These are phyloP conservation scores for Saitozyma sp. DNA, from an alignment of 768 basidiomycete genomes.

Conservation along the genomic window DNA sequence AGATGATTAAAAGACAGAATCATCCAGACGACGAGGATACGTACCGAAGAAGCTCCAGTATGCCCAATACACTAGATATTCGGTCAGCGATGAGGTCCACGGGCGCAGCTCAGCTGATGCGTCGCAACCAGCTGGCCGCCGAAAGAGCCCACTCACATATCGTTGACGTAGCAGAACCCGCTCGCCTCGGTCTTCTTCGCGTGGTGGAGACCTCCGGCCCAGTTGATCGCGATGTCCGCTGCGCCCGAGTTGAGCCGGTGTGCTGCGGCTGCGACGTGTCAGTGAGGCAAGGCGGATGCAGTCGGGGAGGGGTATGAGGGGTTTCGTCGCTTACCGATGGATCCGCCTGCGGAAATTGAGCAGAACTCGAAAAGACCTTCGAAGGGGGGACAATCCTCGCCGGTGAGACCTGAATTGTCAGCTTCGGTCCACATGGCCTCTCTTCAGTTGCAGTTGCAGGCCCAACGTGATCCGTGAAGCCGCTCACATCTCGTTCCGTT, in stretches of 20 bases:
- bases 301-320: not conserved
- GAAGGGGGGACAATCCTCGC: slow-evolving; percentile 94
- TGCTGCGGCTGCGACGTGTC: slow-evolving; percentile 64
- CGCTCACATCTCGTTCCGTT: slow-evolving; percentile 75
- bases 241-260: slow-evolving; percentile 74
- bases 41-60: slow-evolving; percentile 82
- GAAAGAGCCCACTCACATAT: slow-evolving; percentile 40
- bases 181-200: slow-evolving; percentile 99
- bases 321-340: slow-evolving; percentile 66
- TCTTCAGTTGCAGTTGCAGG: not conserved
- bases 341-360: slow-evolving; percentile 92
- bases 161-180: slow-evolving; percentile 98
- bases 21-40: not conserved
- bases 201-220: slow-evolving; percentile 98
- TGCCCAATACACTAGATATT: slow-evolving; percentile 75
- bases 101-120: too few relatives aligned
- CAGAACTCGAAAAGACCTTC: slow-evolving; percentile 97
- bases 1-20: too few relatives aligned
- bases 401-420: slow-evolving; percentile 59
- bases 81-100: not conserved
- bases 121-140: not conserved
- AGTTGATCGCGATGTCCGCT: slow-evolving; percentile 84
- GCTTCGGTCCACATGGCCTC: slow-evolving; percentile 4
- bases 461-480: too few relatives aligned
- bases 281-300: slow-evolving; percentile 3